These are phyloP conservation scores for Trematosphaeria pertusa DNA, from an alignment of 2,329 filamentous ascomycete genomes.

Conservation along the genomic window DNA sequence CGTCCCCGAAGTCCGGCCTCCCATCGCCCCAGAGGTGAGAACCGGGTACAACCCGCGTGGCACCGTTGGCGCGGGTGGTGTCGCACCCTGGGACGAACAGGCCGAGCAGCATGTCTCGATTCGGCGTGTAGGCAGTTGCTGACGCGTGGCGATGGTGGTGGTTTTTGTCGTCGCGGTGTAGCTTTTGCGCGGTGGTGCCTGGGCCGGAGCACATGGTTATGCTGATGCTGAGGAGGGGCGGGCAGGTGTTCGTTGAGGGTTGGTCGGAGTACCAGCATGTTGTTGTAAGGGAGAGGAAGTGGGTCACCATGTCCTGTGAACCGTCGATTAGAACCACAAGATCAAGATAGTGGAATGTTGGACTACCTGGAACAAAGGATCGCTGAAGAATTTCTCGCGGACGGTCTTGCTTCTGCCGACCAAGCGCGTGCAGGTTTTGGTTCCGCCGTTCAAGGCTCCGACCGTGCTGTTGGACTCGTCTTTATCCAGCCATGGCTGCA, in stretches of 20 bases:
- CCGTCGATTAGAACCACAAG: too few relatives aligned
- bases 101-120: constrained; percentile 46
- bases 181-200: constrained; percentile 38
- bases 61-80: constrained; percentile 45
- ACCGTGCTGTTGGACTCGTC: constrained; percentile 29
- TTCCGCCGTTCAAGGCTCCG: constrained; percentile 43
- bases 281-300: constrained; percentile 47
- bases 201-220: constrained; percentile 49
- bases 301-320: constrained; percentile 33
- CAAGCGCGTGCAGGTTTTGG: constrained; percentile 45
- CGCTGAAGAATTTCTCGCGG: constrained; percentile 46
- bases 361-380: constrained; percentile 40
- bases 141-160: constrained; percentile 45
- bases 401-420: constrained; percentile 46
- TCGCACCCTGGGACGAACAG: constrained; percentile 49
- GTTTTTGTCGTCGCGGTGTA: constrained; percentile 51
- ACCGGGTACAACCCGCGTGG: constrained; percentile 47
- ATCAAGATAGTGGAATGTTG: too few relatives aligned
- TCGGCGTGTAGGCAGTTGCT: constrained; percentile 27
- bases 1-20: constrained; percentile 43
- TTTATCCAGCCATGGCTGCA: constrained; percentile 35
- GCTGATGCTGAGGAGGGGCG: constrained; percentile 47
- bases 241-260: constrained; percentile 38
- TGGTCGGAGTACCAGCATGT: constrained; percentile 43
- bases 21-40: constrained; percentile 51